Base-by-base conservation (phyloP, 768 basidiomycete genomes). In the Lactarius akahatsu region DNA sequence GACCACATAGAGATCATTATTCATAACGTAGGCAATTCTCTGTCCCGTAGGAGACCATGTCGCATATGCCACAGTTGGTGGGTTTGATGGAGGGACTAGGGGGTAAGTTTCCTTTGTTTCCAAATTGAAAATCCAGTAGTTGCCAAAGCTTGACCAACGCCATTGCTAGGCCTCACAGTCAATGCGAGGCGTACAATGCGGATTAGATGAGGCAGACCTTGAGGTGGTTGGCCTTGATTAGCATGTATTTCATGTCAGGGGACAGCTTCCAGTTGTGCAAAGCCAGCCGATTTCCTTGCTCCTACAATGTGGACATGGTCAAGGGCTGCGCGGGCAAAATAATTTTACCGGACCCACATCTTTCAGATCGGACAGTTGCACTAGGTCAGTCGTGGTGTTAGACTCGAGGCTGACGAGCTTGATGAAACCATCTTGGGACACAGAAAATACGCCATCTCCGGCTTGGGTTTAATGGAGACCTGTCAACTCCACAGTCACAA, bases 361-460 rank as follows among this genome's bases (percentile, higher is more conserved):
- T 74, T 78, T 85, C 34, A 93, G 79, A 65, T 91, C 88, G 32
- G 69, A 72, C 15, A 77, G 76, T 40, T 80, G 76, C 38, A 95
- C 84, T 32, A 96, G 78, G 36, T 80, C 78, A 26, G 77, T 83
- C 0, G 90, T 90, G 4, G 78, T 80, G 72, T 92, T 93, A 30
- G 84, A 86, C 76, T 89, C 87, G 26, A 98, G 80, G 72, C 96
- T 90, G 5, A 92, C 87, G 4, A 99, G 83, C 41, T 86, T 81
- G 75, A 99, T 92, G 62, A 82, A 80, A 15, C 85, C 86, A 32
- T 83, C 78, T 57, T 85, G 78, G 26, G 77, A 77, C 1, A 85
- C 79, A 7, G 91, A 91, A 78, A 89, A 97, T 1, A 97, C 92
- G 0, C 97, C 97, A 74, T 99, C 97, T 0, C 93, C 94, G 71